Evolutionary conservation across 305 asterid species (phyloP).

Genomic region (Fraxinus baroniana): DNA sequence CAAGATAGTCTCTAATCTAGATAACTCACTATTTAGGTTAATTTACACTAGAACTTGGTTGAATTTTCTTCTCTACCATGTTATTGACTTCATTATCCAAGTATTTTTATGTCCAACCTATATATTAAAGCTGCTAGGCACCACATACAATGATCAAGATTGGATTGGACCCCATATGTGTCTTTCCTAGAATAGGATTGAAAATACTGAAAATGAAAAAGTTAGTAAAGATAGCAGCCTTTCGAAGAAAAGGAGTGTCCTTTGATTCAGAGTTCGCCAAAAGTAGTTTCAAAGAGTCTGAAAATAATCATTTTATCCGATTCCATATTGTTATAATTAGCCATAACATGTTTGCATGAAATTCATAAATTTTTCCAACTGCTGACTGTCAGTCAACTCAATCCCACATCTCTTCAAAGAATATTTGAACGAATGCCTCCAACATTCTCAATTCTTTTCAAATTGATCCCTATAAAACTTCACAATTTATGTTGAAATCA

Average conservation of each 20-base stretch:
- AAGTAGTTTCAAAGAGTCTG: constrained; percentile 6
- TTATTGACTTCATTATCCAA: neutral
- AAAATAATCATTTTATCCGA: constrained; percentile 25
- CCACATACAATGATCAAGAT: neutral
- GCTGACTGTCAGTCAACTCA: neutral
- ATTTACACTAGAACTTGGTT: no score
- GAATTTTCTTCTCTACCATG: neutral
- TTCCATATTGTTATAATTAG: neutral
- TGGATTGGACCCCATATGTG: neutral
- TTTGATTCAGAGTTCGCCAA: no score
- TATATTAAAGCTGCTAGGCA: neutral
- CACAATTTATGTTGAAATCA: neutral
- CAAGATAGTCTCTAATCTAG: neutral
- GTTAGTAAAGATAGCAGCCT: neutral
- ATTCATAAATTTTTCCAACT: neutral
- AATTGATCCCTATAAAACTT: neutral
- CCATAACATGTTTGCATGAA: constrained; percentile 15
- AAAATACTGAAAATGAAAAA: neutral
- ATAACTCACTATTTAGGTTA: neutral
- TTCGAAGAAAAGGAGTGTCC: no score
- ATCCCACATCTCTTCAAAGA: neutral
- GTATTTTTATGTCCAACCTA: neutral
- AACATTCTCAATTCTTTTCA: neutral
- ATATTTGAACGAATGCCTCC: neutral
- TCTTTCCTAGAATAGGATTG: neutral